Evolutionary conservation across 805 yeast species (phyloP), one percentile per base, ranked within the genome.

Genomic region (Alloascoidea africana): DNA sequence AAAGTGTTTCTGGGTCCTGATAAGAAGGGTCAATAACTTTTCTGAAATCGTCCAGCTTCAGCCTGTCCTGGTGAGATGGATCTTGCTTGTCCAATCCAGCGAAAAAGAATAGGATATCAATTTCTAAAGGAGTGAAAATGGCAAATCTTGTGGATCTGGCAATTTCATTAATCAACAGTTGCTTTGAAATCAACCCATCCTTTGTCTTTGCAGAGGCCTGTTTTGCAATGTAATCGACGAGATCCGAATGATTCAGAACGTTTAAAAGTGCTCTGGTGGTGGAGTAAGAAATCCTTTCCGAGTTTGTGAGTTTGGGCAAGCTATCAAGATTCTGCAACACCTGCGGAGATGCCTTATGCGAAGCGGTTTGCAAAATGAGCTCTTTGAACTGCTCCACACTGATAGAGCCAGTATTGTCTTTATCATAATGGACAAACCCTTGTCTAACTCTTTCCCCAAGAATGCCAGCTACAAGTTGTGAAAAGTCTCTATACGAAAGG

Each of bases 361-460:
- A 45, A 5, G 62, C 56, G 27, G 63, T 58, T 43, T 49, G 44
- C 39, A 50, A 43, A 38, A 62, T 52, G 41, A 62, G 55, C 18
- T 39, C 45, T 47, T 58, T 58, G 46, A 62, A 62, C 45, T 63
- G 56, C 17, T 55, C 59, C 8, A 64, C 58, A 16, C 55, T 46
- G 36, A 62, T 63, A 47, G 45, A 63, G 3, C 67, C 67, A 15
- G 58, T 43, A 36, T 56, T 45, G 13, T 39, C 34, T 30, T 42
- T 46, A 51, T 62, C 67, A 41, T 47, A 58, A 44, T 47, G 41
- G 42, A 47, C 52, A 52, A 63, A 62, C 34, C 63, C 64, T 52
- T 62, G 67, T 18, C 68, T 55, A 18, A 62, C 63, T n/a, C 67
- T 62, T 46, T 62, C 67, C 19, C 67, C 68, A 33, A 56, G 52